Evolutionary conservation across 768 basidiomycete species (phyloP).

Genomic region (Xerocomellus intermedius): DNA sequence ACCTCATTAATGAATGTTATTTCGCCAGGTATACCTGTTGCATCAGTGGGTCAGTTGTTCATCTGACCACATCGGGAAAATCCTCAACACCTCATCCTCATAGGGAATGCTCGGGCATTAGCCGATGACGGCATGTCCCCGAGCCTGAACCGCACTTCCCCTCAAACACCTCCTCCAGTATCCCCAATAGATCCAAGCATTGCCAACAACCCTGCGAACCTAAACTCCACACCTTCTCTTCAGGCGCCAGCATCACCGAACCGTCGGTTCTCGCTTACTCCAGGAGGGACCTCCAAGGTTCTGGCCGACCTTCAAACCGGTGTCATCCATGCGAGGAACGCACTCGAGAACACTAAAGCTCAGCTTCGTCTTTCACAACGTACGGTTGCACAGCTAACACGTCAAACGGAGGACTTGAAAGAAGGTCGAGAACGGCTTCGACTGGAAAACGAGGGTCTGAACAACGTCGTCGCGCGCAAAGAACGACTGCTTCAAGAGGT

Average conservation of each 20-base stretch:
- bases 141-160: conserved; percentile 31
- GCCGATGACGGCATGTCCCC: conserved; percentile 65
- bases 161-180: conserved; percentile 31
- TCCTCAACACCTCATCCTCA: conserved; percentile 19
- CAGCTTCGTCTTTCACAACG: conserved; percentile 81
- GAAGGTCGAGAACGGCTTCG: conserved; percentile 80
- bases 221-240: conserved; percentile 38
- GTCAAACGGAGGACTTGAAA: conserved; percentile 86
- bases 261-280: conserved; percentile 59
- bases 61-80: not conserved
- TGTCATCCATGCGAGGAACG: conserved; percentile 72
- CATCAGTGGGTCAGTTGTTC: conserved; percentile 66
- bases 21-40: conserved; percentile 66
- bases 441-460: conserved; percentile 83
- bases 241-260: conserved; percentile 50
- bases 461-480: conserved; percentile 85
- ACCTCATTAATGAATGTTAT: conserved; percentile 24
- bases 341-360: conserved; percentile 82
- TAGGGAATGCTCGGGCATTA: conserved; percentile 82
- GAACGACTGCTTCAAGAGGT: conserved; percentile 87
- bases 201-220: conserved; percentile 23
- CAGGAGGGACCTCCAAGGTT: conserved; percentile 83
- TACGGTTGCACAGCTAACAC: conserved; percentile 78
- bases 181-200: conserved; percentile 37
- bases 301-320: conserved; percentile 85